A percentile compares a stretch with the other conserved stretches of the same genome.
phyloP scores from a whole-genome alignment of 2,329 filamentous ascomycete species.

The Trichoderma aggressivum region DNA sequence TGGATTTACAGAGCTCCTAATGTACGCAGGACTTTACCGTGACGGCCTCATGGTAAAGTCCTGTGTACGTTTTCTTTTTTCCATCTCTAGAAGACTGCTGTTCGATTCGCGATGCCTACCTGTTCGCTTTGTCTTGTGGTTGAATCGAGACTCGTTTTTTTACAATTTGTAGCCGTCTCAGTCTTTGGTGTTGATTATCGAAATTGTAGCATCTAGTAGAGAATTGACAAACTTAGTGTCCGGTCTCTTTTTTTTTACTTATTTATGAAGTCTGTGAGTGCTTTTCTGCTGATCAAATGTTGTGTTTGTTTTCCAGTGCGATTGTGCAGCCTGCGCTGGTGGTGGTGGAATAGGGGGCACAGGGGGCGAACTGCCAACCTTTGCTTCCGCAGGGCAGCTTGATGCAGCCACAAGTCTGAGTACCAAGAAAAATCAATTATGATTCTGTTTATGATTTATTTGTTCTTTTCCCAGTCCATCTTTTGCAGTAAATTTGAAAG shows the following conservation, averaged over 20 bases:
- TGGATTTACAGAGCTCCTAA: not conserved
- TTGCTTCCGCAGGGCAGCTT: not conserved
- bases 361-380: not conserved
- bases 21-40: not conserved
- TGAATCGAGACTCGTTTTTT: not conserved
- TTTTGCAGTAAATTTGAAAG: not conserved
- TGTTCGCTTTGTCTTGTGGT: not conserved
- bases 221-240: not conserved
- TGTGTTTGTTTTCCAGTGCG: not conserved
- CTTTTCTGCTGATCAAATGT: not conserved
- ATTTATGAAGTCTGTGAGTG: too few species aligned
- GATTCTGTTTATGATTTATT: not conserved
- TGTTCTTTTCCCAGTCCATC: not conserved
- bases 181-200: not conserved
- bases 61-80: not conserved
- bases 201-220: not conserved
- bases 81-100: not conserved
- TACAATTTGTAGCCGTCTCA: not conserved
- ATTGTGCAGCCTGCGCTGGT: not conserved
- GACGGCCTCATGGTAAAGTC: not conserved
- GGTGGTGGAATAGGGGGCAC: not conserved
- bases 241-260: not conserved
- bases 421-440: not conserved
- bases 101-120: not conserved
- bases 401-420: not conserved